Percentiles rank a stretch among this genome's conserved stretches.
Evolutionary conservation across 306 rosid species (phyloP).

Genomic region (Vicia villosa): DNA sequence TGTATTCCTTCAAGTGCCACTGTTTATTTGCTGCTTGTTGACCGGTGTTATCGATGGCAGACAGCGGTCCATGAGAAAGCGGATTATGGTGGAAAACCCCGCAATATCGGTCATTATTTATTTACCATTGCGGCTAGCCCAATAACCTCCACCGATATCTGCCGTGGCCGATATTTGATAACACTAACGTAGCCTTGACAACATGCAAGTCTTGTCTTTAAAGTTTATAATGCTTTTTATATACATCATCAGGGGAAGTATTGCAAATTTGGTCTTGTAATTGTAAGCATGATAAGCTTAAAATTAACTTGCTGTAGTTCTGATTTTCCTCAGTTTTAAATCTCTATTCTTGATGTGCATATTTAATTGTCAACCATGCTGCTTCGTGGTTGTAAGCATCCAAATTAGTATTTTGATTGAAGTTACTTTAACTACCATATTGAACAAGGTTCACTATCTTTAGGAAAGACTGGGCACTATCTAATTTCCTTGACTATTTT

Average conservation of each 20-base stretch:
- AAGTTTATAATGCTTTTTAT: slow-evolving; percentile 17
- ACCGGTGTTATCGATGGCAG: too few species aligned
- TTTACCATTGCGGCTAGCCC: too few species aligned
- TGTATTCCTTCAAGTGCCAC: neutral
- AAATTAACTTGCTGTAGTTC: neutral
- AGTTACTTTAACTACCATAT: neutral
- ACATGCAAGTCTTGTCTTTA: neutral
- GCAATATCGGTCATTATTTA: too few species aligned
- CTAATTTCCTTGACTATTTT: neutral
- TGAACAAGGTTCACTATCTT: neutral
- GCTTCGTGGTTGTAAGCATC: slow-evolving; percentile 22
- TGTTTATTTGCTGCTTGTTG: neutral
- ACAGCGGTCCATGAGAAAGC: too few species aligned
- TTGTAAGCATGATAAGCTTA: slow-evolving; percentile 7
- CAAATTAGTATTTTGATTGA: neutral
- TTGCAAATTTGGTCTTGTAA: neutral
- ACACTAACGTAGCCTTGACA: neutral
- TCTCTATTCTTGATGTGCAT: neutral
- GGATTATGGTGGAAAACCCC: too few species aligned
- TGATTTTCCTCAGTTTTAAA: slow-evolving; percentile 1
- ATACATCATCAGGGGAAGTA: slow-evolving; percentile 1
- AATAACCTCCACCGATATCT: too few species aligned
- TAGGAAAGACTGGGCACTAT: neutral
- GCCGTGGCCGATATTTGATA: too few species aligned
- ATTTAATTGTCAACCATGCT: neutral